These are phyloP conservation scores for Alternaria ethzedia DNA, from an alignment of 2,329 filamentous ascomycete species.

Conservation along the genomic window DNA sequence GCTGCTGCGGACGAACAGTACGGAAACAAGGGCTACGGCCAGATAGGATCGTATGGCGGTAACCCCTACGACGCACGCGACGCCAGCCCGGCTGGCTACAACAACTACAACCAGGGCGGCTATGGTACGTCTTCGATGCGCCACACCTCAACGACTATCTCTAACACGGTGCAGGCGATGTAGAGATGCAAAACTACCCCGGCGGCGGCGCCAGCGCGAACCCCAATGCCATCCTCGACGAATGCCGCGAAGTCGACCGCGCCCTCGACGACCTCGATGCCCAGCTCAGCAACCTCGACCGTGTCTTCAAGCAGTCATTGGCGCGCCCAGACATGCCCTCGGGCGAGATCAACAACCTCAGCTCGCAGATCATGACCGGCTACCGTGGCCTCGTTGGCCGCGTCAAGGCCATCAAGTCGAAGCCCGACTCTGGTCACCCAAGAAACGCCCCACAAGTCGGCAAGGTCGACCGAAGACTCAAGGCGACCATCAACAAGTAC, in stretches of 20 bases:
- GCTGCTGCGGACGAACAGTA: conserved; percentile 44
- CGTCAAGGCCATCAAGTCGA: conserved; percentile 82
- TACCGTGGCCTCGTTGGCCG: conserved; percentile 82
- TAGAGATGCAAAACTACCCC: conserved; percentile 73
- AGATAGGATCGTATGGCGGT: conserved; percentile 50
- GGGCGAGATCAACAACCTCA: conserved; percentile 74
- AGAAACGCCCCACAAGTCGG: conserved; percentile 82
- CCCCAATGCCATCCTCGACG: conserved; percentile 81
- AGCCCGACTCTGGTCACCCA: conserved; percentile 73
- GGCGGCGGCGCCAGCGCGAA: conserved; percentile 47
- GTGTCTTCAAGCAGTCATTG: conserved; percentile 73
- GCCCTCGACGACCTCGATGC: conserved; percentile 76
- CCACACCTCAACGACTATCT: conserved; percentile 18
- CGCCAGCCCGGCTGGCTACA: conserved; percentile 53
- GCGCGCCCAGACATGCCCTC: conserved; percentile 76
- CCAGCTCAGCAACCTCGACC: conserved; percentile 74
- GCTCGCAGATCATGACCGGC: conserved; percentile 79
- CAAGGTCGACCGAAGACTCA: conserved; percentile 78
- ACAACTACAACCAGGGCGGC: conserved; percentile 58
- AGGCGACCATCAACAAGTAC: conserved; percentile 80
- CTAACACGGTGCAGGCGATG: conserved; percentile 44
- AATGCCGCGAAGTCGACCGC: conserved; percentile 79
- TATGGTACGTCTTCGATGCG: conserved; percentile 41
- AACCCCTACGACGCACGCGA: conserved; percentile 54
- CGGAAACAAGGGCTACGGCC: conserved; percentile 50